Base-by-base conservation (phyloP, 257 asterid genomes). In the Penstemon eatonii region DNA sequence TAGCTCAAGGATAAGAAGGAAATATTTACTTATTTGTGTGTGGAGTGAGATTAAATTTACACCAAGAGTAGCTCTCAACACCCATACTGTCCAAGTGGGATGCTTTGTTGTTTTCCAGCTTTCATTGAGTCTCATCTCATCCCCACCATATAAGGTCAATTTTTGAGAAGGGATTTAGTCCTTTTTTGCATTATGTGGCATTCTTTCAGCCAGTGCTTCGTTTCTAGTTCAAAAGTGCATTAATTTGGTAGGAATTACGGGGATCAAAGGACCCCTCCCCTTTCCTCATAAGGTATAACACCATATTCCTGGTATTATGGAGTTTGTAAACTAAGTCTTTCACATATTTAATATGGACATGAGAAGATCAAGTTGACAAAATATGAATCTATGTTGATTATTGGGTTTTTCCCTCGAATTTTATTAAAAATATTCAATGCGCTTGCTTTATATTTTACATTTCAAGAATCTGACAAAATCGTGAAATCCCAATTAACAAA, bases 21-120 rank as follows among this genome's bases (percentile, higher is more conserved):
- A 36, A 19, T 3, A n/a, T 50, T 19, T 42, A 61, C 53, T 38
- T 72, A 79, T 44, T 46, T 12, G 51, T 52, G 5, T 62, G 36
- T 37, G 78, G 68, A 73, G 77, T 74, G 72, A 57, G 79, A 66
- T 45, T 78, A 42, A 74, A 72, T 76, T 56, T 62, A 53, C 73
- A 81, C 89, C 96, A 84, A 86, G 49, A 40, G 60, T 73, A 53
- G 77, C 18, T 58, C n/a, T 52, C 9, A 10, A 60, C 10, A 83
- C 33, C 82, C 75, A 81, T 77, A 80, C 18, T 76, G 63, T 78
- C 72, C 76, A 65, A 78, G 77, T 70, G 39, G 74, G 81, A 72
- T 58, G 19, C 68, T 41, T 71, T 78, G 45, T 38, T 58, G 57
- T 43, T 70, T 70, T 58, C 37, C 73, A 66, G 76, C 72, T 61